Conservation (phyloP, 2,329 filamentous ascomycete genomes). For the Diaporthe amygdali region DNA sequence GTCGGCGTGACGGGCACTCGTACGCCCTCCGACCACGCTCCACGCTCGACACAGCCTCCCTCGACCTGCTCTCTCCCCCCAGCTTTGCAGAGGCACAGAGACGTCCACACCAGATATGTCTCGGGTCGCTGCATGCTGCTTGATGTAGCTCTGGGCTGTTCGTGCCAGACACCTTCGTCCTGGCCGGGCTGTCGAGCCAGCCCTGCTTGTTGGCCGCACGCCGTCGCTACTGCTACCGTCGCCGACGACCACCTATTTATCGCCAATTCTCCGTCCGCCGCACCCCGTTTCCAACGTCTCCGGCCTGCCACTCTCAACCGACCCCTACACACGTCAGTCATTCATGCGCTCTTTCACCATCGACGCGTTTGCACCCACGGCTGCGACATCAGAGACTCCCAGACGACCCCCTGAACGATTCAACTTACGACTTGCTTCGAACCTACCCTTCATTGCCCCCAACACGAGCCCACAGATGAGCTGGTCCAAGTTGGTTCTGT, state of each 20-base stretch:
- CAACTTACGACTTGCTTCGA: constrained; percentile 21
- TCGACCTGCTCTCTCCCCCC: neutral
- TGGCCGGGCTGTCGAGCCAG: constrained; percentile 17
- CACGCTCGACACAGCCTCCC: constrained; percentile 3
- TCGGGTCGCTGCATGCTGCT: constrained; percentile 23
- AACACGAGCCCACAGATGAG: constrained; percentile 37
- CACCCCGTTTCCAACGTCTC: neutral
- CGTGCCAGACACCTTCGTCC: constrained; percentile 21
- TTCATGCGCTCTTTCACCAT: constrained; percentile 7
- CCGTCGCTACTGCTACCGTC: neutral
- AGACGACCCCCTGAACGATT: constrained; percentile 14
- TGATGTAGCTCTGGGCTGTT: constrained; percentile 26
- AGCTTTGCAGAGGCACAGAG: constrained; percentile 10
- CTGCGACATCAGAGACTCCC: constrained; percentile 15
- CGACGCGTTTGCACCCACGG: constrained; percentile 35
- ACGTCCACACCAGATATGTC: constrained; percentile 26
- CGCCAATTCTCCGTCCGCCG: neutral
- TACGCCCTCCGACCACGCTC: neutral
- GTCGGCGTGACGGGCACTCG: neutral
- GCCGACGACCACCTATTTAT: neutral
- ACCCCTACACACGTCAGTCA: constrained; percentile 21
- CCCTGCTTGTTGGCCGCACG: neutral
- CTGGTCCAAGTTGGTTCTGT: constrained; percentile 35
- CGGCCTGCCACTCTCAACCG: constrained; percentile 27
- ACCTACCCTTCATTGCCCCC: constrained; percentile 20